phyloP scores from a whole-genome alignment of 2,329 filamentous ascomycete genomes.

The Cordyceps cicadae region DNA sequence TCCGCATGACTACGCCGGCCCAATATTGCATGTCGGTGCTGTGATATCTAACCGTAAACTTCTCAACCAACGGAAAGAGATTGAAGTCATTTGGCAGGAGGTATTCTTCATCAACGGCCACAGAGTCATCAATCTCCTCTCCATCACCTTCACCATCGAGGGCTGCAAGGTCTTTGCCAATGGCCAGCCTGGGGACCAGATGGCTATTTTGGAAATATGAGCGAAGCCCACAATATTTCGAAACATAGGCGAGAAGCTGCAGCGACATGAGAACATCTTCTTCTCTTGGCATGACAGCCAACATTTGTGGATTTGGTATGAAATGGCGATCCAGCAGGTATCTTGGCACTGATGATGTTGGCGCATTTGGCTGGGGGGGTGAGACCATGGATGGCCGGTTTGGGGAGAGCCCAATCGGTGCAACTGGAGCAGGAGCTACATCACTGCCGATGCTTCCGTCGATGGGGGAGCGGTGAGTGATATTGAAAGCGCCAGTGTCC shows the following conservation, averaged over 20 bases:
- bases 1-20: slow-evolving; percentile 98
- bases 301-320: slow-evolving; percentile 61
- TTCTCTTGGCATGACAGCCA: slow-evolving; percentile 89
- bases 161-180: slow-evolving; percentile 73
- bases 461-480: slow-evolving; percentile 74
- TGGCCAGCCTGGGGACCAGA: slow-evolving; percentile 82
- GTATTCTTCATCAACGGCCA: slow-evolving; percentile 76
- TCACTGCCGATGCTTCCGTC: slow-evolving; percentile 79
- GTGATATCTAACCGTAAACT: slow-evolving; percentile 93
- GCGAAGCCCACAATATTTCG: slow-evolving; percentile 94
- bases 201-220: slow-evolving; percentile 95
- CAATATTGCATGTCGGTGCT: slow-evolving; percentile 99
- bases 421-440: slow-evolving; percentile 55
- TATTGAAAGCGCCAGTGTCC: slow-evolving; percentile 86
- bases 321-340: slow-evolving; percentile 70
- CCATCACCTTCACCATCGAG: slow-evolving; percentile 60
- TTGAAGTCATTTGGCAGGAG: slow-evolving; percentile 91
- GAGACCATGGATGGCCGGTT: slow-evolving; percentile 61
- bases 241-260: slow-evolving; percentile 92
- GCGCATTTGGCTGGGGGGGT: slow-evolving; percentile 65
- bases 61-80: slow-evolving; percentile 96
- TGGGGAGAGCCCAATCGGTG: slow-evolving; percentile 64
- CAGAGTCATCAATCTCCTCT: slow-evolving; percentile 39
- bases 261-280: slow-evolving; percentile 98
- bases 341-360: slow-evolving; percentile 64